Conservation (phyloP, 257 asterid genomes). For the Anisodus acutangulus region DNA sequence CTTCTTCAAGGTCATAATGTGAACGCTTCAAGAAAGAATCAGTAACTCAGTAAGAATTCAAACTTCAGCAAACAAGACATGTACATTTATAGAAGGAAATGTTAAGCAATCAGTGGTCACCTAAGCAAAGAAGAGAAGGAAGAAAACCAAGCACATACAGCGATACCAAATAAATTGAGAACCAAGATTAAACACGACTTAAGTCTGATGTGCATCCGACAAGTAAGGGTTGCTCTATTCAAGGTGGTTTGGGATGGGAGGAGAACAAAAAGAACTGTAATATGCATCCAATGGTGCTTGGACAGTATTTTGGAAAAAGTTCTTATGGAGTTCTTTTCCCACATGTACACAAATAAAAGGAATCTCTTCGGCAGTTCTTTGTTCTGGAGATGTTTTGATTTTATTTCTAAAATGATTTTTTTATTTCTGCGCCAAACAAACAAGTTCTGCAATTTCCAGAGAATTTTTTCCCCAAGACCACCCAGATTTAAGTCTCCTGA, state of each 20-base stretch:
- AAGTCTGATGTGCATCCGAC: neutral
- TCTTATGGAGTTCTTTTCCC: neutral
- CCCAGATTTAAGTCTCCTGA: neutral
- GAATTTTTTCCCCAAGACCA: neutral
- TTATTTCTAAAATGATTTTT: neutral
- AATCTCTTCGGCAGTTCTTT: neutral
- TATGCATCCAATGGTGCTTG: neutral
- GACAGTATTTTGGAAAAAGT: neutral
- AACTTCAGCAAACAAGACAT: neutral
- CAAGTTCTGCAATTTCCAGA: neutral
- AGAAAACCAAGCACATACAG: neutral
- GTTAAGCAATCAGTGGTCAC: slow-evolving; percentile 11
- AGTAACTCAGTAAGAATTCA: slow-evolving; percentile 30
- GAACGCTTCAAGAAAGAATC: slow-evolving; percentile 60
- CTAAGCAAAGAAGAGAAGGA: neutral
- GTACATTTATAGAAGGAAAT: neutral
- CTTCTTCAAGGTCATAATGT: slow-evolving; percentile 81
- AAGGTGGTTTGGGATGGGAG: neutral
- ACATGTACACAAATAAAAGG: neutral
- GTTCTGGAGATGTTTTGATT: neutral
- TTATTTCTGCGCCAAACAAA: neutral
- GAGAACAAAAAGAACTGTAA: neutral
- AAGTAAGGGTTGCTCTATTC: neutral
- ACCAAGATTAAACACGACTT: neutral
- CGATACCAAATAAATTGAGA: neutral